These are phyloP conservation scores for Mycena floridula DNA, from an alignment of 768 basidiomycete species.

Conservation along the genomic window DNA sequence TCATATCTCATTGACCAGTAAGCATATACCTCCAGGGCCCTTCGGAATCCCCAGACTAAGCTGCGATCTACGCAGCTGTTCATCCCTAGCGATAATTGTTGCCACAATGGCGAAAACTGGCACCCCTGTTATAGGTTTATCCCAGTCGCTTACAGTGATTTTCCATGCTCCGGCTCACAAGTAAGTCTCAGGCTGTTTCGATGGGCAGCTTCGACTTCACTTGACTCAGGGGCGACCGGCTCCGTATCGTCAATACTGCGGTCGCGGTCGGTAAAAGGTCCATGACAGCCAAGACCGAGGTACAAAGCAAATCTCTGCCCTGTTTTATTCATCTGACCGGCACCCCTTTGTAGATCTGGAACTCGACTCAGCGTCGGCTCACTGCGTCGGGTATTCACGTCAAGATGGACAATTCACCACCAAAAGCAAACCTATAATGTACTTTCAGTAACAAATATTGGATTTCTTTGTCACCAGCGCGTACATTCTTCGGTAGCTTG, in stretches of 20 bases:
- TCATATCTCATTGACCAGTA: background rate
- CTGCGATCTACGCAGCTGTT: background rate
- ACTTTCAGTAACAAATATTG: no score
- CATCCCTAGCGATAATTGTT: background rate
- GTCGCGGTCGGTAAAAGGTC: background rate
- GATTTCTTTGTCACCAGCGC: no score
- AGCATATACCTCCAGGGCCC: background rate
- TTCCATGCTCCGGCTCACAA: background rate
- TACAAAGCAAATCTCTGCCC: background rate
- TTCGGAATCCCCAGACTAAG: background rate
- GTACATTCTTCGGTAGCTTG: no score
- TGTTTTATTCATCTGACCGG: background rate
- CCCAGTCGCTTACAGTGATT: background rate
- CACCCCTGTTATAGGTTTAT: background rate
- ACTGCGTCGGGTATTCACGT: background rate
- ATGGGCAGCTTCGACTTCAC: no score
- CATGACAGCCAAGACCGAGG: background rate
- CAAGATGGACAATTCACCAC: conserved; percentile 7
- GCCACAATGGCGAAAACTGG: background rate
- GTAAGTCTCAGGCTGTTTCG: no score
- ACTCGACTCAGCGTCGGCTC: background rate
- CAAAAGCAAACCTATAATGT: background rate
- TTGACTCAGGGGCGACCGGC: background rate
- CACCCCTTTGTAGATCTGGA: background rate
- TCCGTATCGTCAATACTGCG: background rate